Evolutionary conservation across 768 basidiomycete genomes (phyloP).

Genomic region (Ramaria sp.): DNA sequence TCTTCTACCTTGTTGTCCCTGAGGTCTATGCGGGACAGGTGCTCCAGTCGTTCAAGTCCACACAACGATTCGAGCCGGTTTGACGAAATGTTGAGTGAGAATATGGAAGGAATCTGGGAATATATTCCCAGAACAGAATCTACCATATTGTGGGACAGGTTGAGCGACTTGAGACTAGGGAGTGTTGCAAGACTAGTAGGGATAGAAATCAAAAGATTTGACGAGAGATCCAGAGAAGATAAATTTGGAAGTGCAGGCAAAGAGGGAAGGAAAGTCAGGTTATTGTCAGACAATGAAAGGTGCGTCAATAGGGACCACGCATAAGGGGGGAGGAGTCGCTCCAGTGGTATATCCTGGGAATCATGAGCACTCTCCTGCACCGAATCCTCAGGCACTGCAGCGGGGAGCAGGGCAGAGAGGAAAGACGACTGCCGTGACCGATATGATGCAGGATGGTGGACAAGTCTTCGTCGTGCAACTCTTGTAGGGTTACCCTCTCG

Average conservation of each 20-base stretch:
- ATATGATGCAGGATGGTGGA: conserved; percentile 13
- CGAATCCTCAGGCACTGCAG: conserved; percentile 44
- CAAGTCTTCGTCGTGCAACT: conserved; percentile 34
- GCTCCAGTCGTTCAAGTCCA: conserved; percentile 82
- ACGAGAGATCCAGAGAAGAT: conserved; percentile 80
- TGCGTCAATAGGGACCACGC: conserved; percentile 65
- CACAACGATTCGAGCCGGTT: conserved; percentile 94
- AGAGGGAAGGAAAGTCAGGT: conserved; percentile 69
- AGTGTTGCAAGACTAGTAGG: conserved; percentile 66
- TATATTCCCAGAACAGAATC: conserved; percentile 90
- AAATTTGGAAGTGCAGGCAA: conserved; percentile 62
- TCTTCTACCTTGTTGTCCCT: conserved; percentile 74
- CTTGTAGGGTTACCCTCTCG: conserved; percentile 44
- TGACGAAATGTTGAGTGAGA: conserved; percentile 66
- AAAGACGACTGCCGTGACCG: conserved; percentile 34
- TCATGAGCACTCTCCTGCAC: conserved; percentile 24
- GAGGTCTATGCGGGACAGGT: conserved; percentile 78
- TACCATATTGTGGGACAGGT: conserved; percentile 96
- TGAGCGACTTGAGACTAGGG: conserved; percentile 78
- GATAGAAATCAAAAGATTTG: conserved; percentile 84
- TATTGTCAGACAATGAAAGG: conserved; percentile 71
- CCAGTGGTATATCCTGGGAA: conserved; percentile 19
- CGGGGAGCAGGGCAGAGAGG: conserved; percentile 40
- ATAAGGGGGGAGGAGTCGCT: conserved; percentile 43
- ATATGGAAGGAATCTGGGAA: conserved; percentile 64